phyloP scores from a whole-genome alignment of 2,329 filamentous ascomycete species.

The Madurella mycetomatis region DNA sequence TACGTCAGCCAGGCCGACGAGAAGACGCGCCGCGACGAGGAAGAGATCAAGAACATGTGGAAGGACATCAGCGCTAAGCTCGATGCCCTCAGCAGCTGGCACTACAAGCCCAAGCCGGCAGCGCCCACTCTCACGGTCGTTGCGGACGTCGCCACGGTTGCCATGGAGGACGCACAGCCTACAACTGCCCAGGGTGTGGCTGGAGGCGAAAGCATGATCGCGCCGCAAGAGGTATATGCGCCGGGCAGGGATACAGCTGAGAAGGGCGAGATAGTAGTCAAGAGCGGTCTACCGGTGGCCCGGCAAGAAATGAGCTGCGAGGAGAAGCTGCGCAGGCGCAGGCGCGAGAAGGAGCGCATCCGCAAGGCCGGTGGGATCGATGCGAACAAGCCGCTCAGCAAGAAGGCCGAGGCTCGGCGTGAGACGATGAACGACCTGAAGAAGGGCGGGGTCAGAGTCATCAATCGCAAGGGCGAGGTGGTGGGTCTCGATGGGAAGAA shows the following conservation, averaged over 20 bases:
- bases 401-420: conserved; percentile 54
- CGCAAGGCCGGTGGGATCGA: conserved; percentile 49
- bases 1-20: conserved; percentile 80
- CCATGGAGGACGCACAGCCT: conserved; percentile 93
- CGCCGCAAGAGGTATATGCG: conserved; percentile 90
- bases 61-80: conserved; percentile 73
- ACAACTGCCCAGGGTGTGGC: conserved; percentile 71
- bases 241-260: conserved; percentile 62
- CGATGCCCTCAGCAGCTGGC: conserved; percentile 86
- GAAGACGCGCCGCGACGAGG: conserved; percentile 75
- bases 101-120: conserved; percentile 87
- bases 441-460: conserved; percentile 81
- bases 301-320: conserved; percentile 85
- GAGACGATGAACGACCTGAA: conserved; percentile 44
- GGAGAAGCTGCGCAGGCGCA: conserved; percentile 70
- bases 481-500: conserved; percentile 80
- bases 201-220: conserved; percentile 68
- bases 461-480: conserved; percentile 83
- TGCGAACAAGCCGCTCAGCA: conserved; percentile 48
- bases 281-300: conserved; percentile 71
- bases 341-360: conserved; percentile 81
- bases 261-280: conserved; percentile 69
- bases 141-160: conserved; percentile 82
- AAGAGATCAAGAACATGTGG: conserved; percentile 80
- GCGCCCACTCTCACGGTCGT: conserved; percentile 81